Percentiles rank a stretch among this genome's conserved stretches.
Evolutionary conservation across 2,329 filamentous ascomycete genomes (phyloP).

Genomic region (Ophiostoma tasmaniense): DNA sequence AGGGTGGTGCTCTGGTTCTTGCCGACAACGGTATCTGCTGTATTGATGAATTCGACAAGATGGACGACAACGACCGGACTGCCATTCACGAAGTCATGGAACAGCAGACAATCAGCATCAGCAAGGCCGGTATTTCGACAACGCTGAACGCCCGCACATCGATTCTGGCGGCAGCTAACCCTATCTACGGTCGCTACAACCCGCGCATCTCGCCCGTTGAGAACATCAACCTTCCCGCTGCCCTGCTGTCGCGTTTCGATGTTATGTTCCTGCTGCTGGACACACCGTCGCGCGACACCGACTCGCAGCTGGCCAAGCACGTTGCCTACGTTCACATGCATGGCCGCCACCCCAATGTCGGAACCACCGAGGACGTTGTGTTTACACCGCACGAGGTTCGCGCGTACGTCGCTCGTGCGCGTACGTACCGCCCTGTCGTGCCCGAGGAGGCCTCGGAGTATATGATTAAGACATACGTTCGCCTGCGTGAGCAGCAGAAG

Average conservation of each 20-base stretch:
- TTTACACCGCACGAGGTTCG: slow-evolving; percentile 91
- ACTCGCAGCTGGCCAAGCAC: slow-evolving; percentile 90
- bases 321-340: slow-evolving; percentile 97
- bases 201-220: slow-evolving; percentile 94
- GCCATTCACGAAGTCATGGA: slow-evolving; percentile 87
- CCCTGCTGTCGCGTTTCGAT: slow-evolving; percentile 93
- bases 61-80: slow-evolving; percentile 75
- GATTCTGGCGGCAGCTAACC: slow-evolving; percentile 92
- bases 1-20: slow-evolving; percentile 69
- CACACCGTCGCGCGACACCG: slow-evolving; percentile 78
- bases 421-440: slow-evolving; percentile 79
- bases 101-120: slow-evolving; percentile 78
- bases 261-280: slow-evolving; percentile 94
- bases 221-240: slow-evolving; percentile 98
- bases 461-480: slow-evolving; percentile 93
- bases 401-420: slow-evolving; percentile 88
- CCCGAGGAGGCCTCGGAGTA: slow-evolving; percentile 85
- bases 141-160: slow-evolving; percentile 93
- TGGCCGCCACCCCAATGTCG: slow-evolving; percentile 76
- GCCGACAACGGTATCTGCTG: slow-evolving; percentile 80
- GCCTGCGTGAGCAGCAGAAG: slow-evolving; percentile 85
- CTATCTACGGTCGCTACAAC: slow-evolving; percentile 96
- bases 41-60: slow-evolving; percentile 84
- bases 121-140: slow-evolving; percentile 60
- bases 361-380: slow-evolving; percentile 47